A percentile compares a stretch with the other conserved stretches of the same genome.
phyloP scores from a whole-genome alignment of 2,329 filamentous ascomycete genomes.

The Coniochaeta prunicola region DNA sequence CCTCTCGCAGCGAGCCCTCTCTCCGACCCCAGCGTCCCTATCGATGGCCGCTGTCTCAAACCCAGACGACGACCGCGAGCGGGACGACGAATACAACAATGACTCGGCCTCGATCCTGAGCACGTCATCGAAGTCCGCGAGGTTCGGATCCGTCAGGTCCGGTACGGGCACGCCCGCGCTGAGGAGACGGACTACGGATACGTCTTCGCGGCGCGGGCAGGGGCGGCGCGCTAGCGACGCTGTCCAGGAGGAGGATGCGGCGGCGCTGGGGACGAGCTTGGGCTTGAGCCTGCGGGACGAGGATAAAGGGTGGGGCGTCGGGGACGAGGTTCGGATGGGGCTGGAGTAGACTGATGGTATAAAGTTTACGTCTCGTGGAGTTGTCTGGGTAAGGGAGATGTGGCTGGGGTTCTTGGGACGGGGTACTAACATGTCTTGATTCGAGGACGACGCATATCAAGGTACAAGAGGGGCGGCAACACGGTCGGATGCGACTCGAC shows the following conservation, averaged over 20 bases:
- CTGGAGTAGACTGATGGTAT: slow-evolving; percentile 59
- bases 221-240: slow-evolving; percentile 28
- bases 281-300: slow-evolving; percentile 33
- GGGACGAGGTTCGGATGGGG: slow-evolving; percentile 78
- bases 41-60: slow-evolving; percentile 1
- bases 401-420: too few species aligned
- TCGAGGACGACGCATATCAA: too few species aligned
- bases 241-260: slow-evolving; percentile 43
- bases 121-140: slow-evolving; percentile 38
- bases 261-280: neutral
- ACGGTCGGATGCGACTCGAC: too few species aligned
- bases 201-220: slow-evolving; percentile 18
- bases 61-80: neutral
- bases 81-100: neutral
- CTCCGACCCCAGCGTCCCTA: slow-evolving; percentile 5
- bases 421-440: too few species aligned
- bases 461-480: too few species aligned
- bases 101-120: slow-evolving; percentile 39
- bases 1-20: neutral
- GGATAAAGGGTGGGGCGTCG: slow-evolving; percentile 62
- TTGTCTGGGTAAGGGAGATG: too few species aligned
- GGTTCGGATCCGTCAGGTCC: slow-evolving; percentile 26
- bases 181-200: slow-evolving; percentile 12
- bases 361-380: too few species aligned
- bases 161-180: slow-evolving; percentile 29